Base-by-base conservation (phyloP, 805 yeast species). In the Deakozyma indianensis region DNA sequence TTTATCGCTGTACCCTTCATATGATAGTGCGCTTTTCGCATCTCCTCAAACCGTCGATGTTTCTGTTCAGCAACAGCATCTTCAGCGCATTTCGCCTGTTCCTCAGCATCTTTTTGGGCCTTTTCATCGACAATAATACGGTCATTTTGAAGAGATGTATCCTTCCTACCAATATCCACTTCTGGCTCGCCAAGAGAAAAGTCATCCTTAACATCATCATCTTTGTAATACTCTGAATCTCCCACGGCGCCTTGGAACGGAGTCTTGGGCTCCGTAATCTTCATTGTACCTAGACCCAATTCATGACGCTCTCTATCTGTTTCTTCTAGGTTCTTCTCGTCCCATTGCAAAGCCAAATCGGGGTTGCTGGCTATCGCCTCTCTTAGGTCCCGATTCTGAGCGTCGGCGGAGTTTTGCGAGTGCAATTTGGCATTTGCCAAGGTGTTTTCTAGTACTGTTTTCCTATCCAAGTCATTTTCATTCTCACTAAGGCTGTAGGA, bases 211-310 rank as follows among this genome's bases (percentile, higher is more conserved):
- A 80, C 87, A 3, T 73, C 75, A 44, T 72, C 70, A 53, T 86
- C 85, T 57, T 83, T 82, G 55, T 87, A 94, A 45, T 74, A 69
- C 47, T 65, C 69, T 0, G 92, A 88, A 55, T 82, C 79, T n/a
- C 59, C 60, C 23, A 84, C 81, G 0, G 95, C 94, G 9, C 92
- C 94, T 58, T 84, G 94, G 56, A 82, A 88, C 3, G 96, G 96
- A 1, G 96, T 88, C 67, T 88, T 88, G 21, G 96, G 96, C 60
- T 88, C 96, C 57, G 85, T 94, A 41, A 88, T 85, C 54, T 79
- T 78, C 86, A 80, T 80, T 23, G 84, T 80, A 21, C 86, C 74
- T 9, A 71, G 62, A 7, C 38, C 38, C 18, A 32, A 20, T n/a
- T 32, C 38, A 14, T 32, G 9, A n/a, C 38, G 38, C 53, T 81